These are phyloP conservation scores for Claviceps maximensis DNA, from an alignment of 2,329 filamentous ascomycete species.

Conservation along the genomic window DNA sequence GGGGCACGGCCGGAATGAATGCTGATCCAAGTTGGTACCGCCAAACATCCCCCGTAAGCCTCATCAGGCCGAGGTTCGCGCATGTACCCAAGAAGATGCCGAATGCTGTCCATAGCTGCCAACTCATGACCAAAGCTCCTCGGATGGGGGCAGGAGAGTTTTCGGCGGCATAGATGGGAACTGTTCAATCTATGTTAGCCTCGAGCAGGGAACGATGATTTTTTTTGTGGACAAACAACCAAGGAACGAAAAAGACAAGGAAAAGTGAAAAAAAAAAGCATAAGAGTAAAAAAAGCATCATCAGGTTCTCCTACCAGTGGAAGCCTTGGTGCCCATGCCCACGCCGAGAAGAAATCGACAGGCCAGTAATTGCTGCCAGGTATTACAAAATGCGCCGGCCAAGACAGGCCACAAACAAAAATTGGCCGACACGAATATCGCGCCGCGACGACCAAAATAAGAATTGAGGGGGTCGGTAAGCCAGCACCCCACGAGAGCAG, in stretches of 20 bases:
- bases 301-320: conserved; percentile 37
- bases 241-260: background rate
- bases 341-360: conserved; percentile 63
- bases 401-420: conserved; percentile 59
- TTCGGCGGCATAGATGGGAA: conserved; percentile 67
- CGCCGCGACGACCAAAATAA: conserved; percentile 29
- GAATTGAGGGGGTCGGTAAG: conserved; percentile 49
- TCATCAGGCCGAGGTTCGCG: conserved; percentile 38
- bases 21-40: conserved; percentile 51
- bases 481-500: conserved; percentile 44
- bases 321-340: conserved; percentile 63
- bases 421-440: conserved; percentile 61
- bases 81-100: conserved; percentile 49
- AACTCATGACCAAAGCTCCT: conserved; percentile 70
- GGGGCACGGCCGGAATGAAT: conserved; percentile 45
- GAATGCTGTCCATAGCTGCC: conserved; percentile 57
- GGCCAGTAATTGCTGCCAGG: conserved; percentile 58
- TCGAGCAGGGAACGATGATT: background rate
- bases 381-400: conserved; percentile 57
- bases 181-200: conserved; percentile 15
- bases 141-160: conserved; percentile 56
- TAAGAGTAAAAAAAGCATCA: too few relatives aligned
- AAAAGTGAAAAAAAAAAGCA: background rate
- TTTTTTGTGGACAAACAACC: too few relatives aligned
- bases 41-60: conserved; percentile 33